Base-by-base conservation (phyloP, 2,329 filamentous ascomycete species). In the Lasiodiplodia theobromae region DNA sequence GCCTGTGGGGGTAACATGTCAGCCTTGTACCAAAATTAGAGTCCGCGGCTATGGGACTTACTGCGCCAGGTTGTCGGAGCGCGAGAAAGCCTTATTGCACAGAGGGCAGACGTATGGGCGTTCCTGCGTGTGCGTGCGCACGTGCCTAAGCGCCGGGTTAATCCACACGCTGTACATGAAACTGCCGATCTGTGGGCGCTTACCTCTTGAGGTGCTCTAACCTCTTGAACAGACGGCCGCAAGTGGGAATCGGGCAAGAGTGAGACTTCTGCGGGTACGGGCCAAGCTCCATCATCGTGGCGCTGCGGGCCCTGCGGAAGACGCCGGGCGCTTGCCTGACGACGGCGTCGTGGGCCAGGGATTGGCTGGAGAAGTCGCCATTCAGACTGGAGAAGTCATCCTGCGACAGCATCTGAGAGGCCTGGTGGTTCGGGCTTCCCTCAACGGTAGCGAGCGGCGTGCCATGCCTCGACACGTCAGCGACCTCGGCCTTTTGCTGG, bases 141-240 rank as follows among this genome's bases (percentile, higher is more conserved):
- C 96, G 85, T 99, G 96, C 87, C 94, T 97, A 87, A 75, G 79
- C 81, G 82, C 79, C 75, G 58, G 52, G 67, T 68, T 65, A 68
- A 58, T 68, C 44, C 70, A 71, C 54, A 51, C 52, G 54, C 12
- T 58, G 62, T 68, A 66, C 52, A 57, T 62, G 70, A 65, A 53
- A 65, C 49, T 58, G 67, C 60, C 60, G 66, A 67, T 68, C 67
- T 70, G 74, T 75, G 75, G 73, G 77, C 77, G 86, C 92, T 89
- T 93, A 97, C 93, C 95, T 91, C 88, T 99, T 99, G 78, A 99
- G 89, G 84, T 99, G 96, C 85, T 99, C 96, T 85, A 99, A 89
- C 82, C 96, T 91, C 90, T 99, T 99, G 88, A 99, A 99, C 71
- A 97, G 88, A 77, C 96, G 91, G 67, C 96, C 96, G 80, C 96